phyloP scores from a whole-genome alignment of 441 rosid genomes.

The Raphanus hybrid region DNA sequence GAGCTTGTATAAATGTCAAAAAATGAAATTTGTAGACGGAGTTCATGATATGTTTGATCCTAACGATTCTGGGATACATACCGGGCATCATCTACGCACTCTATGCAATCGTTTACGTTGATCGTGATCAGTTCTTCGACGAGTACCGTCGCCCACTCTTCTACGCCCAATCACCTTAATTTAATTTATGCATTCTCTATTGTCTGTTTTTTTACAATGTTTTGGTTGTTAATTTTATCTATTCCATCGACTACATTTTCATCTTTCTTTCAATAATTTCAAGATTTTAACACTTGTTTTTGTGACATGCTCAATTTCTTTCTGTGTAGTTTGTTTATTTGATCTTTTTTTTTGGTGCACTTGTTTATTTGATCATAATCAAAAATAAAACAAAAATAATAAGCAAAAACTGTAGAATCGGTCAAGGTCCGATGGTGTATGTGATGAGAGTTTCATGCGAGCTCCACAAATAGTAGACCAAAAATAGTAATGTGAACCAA shows the following conservation, averaged over 20 bases:
- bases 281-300: neutral
- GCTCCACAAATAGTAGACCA: neutral
- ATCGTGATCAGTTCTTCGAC: constrained; percentile 84
- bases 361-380: neutral
- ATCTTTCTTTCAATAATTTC: neutral
- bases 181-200: neutral
- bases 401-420: constrained; percentile 17
- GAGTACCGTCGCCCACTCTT: constrained; percentile 84
- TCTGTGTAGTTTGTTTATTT: neutral
- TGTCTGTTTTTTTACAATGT: neutral
- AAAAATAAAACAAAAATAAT: neutral
- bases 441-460: constrained; percentile 7
- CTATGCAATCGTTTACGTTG: constrained; percentile 76
- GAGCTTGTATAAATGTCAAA: neutral
- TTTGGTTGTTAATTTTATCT: neutral
- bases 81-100: constrained; percentile 89
- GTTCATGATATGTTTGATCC: constrained; percentile 72
- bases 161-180: constrained; percentile 33
- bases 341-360: too few relatives aligned
- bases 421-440: constrained; percentile 19
- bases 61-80: constrained; percentile 81
- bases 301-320: neutral
- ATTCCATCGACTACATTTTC: constrained; percentile 8
- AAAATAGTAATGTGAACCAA: neutral
- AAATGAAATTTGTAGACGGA: constrained; percentile 60